phyloP scores from a whole-genome alignment of 2,329 filamentous ascomycete species.

The Sclerotinia glacialis region DNA sequence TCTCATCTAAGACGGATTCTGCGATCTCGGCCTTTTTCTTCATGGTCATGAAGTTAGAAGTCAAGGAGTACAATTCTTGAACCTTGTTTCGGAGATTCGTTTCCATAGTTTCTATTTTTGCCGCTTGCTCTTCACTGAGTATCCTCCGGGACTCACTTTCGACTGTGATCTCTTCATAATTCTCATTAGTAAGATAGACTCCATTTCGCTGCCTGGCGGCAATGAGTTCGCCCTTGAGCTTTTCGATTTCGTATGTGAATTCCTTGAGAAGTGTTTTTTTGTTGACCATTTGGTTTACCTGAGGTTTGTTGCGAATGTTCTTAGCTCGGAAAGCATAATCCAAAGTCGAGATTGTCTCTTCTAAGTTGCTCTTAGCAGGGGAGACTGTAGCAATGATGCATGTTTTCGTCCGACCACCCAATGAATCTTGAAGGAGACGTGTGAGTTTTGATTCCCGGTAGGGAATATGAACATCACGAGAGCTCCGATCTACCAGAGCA shows the following conservation, averaged over 20 bases:
- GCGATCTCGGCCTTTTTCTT: conserved; percentile 88
- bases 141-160: conserved; percentile 91
- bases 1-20: conserved; percentile 68
- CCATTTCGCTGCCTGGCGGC: conserved; percentile 91
- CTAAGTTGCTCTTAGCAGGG: conserved; percentile 88
- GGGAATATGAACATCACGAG: conserved; percentile 68
- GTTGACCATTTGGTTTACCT: conserved; percentile 85
- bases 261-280: conserved; percentile 91
- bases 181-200: conserved; percentile 86
- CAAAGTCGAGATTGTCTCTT: conserved; percentile 96
- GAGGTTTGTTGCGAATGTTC: conserved; percentile 97
- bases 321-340: conserved; percentile 98
- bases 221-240: conserved; percentile 89
- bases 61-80: conserved; percentile 84
- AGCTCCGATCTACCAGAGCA: conserved; percentile 83
- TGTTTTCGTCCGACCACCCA: conserved; percentile 93
- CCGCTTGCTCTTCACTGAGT: conserved; percentile 85
- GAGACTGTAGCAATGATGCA: conserved; percentile 98
- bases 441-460: conserved; percentile 94
- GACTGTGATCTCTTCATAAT: conserved; percentile 85
- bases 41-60: conserved; percentile 79
- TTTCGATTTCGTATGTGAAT: conserved; percentile 90
- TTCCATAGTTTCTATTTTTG: conserved; percentile 90
- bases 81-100: conserved; percentile 87
- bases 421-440: conserved; percentile 88